Evolutionary conservation across 768 basidiomycete species (phyloP).

Genomic region (Leccinum rimulosum): DNA sequence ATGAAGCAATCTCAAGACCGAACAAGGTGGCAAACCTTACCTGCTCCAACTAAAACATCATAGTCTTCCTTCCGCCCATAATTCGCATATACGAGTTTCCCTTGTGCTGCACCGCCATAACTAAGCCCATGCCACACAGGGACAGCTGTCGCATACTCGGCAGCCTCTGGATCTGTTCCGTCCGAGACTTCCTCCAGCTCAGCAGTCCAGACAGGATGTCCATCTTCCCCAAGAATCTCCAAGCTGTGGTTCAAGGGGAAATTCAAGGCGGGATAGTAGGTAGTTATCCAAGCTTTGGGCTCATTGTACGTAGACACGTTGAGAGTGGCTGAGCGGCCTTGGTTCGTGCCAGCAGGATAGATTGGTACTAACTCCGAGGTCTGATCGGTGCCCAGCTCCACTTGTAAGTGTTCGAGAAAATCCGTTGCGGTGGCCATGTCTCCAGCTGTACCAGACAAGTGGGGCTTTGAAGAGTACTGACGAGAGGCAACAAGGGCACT

Average conservation of each 20-base stretch:
- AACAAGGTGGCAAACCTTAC: no score
- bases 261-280: constrained; percentile 76
- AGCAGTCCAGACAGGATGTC: constrained; percentile 54
- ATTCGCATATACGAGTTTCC: constrained; percentile 57
- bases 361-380: constrained; percentile 36
- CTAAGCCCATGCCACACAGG: constrained; percentile 72
- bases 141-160: constrained; percentile 51
- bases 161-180: constrained; percentile 60
- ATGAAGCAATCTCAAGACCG: no score
- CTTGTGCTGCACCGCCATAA: constrained; percentile 59
- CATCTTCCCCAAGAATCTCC: constrained; percentile 53
- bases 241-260: constrained; percentile 56
- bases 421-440: constrained; percentile 57
- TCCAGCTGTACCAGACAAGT: constrained; percentile 55
- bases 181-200: constrained; percentile 67
- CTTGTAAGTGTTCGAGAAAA: constrained; percentile 52
- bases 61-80: constrained; percentile 65
- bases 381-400: constrained; percentile 42
- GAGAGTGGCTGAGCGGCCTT: constrained; percentile 52
- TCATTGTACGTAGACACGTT: constrained; percentile 38
- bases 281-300: constrained; percentile 60
- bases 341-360: constrained; percentile 54
- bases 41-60: constrained; percentile 44
- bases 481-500: constrained; percentile 48
- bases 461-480: constrained; percentile 50